Evolutionary conservation across 495 filamentous ascomycete genomes (phyloP), one percentile per base, ranked within the genome.

Genomic region (Durotheca rogersii): DNA sequence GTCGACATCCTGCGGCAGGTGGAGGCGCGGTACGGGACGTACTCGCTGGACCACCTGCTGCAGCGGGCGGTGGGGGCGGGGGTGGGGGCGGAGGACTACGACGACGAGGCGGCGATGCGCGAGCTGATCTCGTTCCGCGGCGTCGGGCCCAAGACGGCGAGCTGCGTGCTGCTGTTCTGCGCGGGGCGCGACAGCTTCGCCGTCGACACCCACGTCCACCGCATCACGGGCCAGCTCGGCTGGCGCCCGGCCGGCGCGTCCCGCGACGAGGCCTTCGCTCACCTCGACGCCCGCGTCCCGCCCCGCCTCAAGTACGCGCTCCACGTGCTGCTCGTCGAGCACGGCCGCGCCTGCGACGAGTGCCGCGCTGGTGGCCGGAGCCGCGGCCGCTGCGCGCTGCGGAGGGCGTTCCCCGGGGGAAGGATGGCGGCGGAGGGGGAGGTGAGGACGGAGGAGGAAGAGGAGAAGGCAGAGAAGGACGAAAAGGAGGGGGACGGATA

Each of bases 131-230:
- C 80, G 36, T 91, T 86, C 50, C 80, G 81, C 3, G 91, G 91
- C 17, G 88, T 96, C 34, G 91, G 90, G 0, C 81, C 85, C 43
- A 96, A 95, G 70, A 95, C 91, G 0, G 90, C 90, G 10, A 83
- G 84, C 19, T 96, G 91, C 60, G 87, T 90, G 15, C 55, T 86
- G 14, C 72, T 92, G 4, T 92, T 92, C 68, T 89, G 86, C 59
- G 76, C 90, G 38, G 76, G 81, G 34, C 77, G 84, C 1, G 81
- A 84, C 3, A 83, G 79, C 57, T 90, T 90, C 60, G 86, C 88
- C 0, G 88, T 92, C n/a, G 88, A 92, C 56, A 92, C 88, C 0
- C 88, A 92, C 57, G 86, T 90, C 25, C 83, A 82, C 60, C 81
- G 91, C 2, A 76, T 93, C 42, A 81, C 79, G 56, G 85, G 83